These are phyloP conservation scores for Debaryomyces prosopidis DNA, from an alignment of 805 yeast species.

Conservation along the genomic window DNA sequence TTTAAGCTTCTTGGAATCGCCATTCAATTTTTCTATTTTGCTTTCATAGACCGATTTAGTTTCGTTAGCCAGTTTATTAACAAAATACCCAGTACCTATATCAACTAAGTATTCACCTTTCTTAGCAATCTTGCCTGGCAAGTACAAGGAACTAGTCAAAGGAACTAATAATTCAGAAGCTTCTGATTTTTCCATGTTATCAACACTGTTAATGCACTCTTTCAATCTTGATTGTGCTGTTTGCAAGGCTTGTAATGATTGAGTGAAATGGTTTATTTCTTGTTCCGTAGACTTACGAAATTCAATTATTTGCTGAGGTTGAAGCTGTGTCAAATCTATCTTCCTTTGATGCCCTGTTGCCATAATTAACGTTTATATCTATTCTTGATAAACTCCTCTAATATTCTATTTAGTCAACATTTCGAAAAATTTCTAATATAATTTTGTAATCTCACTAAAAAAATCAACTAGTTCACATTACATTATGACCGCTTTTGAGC, in stretches of 20 bases:
- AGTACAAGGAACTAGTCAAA: constrained; percentile 81
- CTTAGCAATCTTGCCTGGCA: constrained; percentile 76
- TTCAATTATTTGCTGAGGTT: constrained; percentile 81
- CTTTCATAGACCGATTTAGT: constrained; percentile 70
- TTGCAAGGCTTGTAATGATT: constrained; percentile 78
- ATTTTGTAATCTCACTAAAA: not conserved
- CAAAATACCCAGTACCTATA: constrained; percentile 94
- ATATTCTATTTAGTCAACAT: not conserved
- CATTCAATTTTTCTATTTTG: constrained; percentile 69
- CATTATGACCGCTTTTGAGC: too few relatives aligned
- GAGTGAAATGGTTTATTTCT: constrained; percentile 83
- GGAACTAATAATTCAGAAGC: constrained; percentile 73
- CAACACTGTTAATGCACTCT: constrained; percentile 76
- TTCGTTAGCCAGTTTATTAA: constrained; percentile 71
- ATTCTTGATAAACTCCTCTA: not conserved
- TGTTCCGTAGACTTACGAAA: constrained; percentile 80
- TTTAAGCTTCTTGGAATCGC: constrained; percentile 72
- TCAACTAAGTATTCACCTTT: constrained; percentile 80
- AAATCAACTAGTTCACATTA: too few relatives aligned
- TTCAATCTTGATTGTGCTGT: constrained; percentile 79
- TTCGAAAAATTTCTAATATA: not conserved
- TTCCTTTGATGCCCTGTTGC: constrained; percentile 16
- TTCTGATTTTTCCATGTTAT: constrained; percentile 43
- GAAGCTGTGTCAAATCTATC: constrained; percentile 67
- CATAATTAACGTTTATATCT: constrained; percentile 3